A percentile compares a stretch with the other conserved stretches of the same genome.
Conservation (phyloP, 1,284 basidiomycete species). For the Lentinus polychrous region DNA sequence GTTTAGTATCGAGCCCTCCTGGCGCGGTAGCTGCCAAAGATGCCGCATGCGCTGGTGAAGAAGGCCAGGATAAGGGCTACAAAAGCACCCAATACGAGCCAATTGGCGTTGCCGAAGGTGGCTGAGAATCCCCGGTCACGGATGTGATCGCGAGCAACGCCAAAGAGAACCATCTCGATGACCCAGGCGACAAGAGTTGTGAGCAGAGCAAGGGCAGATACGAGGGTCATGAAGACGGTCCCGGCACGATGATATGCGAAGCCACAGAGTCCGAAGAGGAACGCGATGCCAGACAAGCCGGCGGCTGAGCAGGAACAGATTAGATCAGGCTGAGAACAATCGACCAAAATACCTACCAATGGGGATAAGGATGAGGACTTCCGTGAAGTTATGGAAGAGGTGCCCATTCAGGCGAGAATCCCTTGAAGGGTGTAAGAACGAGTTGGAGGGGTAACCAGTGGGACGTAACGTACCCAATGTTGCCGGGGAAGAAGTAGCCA, state of each 20-base stretch:
- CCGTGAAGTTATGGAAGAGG: constrained; percentile 64
- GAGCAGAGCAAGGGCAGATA: constrained; percentile 56
- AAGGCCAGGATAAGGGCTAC: constrained; percentile 58
- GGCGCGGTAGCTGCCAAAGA: constrained; percentile 59
- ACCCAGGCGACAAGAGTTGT: constrained; percentile 63
- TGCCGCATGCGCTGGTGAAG: constrained; percentile 59
- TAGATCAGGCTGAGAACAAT: background rate
- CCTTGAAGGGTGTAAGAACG: constrained; percentile 17
- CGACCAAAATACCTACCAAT: constrained; percentile 39
- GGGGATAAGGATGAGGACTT: constrained; percentile 69
- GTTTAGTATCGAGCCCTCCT: constrained; percentile 18
- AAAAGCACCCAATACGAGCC: constrained; percentile 71
- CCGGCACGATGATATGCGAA: constrained; percentile 55
- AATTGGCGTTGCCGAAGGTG: constrained; percentile 68
- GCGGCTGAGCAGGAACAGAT: constrained; percentile 39
- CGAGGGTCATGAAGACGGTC: constrained; percentile 70
- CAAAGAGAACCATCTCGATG: constrained; percentile 77
- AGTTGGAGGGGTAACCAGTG: constrained; percentile 3
- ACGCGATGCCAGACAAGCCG: constrained; percentile 62
- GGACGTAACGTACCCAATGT: constrained; percentile 28
- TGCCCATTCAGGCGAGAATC: constrained; percentile 37
- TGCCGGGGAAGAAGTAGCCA: constrained; percentile 50
- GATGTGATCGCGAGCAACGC: constrained; percentile 56
- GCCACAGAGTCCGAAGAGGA: constrained; percentile 68
- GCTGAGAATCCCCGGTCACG: constrained; percentile 44